Percentiles rank a stretch among this genome's conserved stretches.
Evolutionary conservation across 2,329 filamentous ascomycete genomes (phyloP).

Genomic region (Albophoma yamanashiensis): DNA sequence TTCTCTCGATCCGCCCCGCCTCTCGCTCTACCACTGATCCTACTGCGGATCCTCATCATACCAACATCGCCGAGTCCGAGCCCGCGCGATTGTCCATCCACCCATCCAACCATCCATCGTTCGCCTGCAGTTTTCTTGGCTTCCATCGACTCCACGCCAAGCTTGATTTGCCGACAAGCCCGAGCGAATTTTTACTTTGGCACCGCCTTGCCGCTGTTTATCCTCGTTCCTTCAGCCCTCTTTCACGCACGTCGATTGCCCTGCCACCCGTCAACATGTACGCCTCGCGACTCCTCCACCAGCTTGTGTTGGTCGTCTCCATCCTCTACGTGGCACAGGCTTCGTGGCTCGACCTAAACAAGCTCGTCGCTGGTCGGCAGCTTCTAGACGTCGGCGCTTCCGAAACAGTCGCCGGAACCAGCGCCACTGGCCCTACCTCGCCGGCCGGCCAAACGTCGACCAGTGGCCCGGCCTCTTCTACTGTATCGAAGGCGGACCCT

Average conservation of each 20-base stretch:
- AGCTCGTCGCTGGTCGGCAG: constrained; percentile 10
- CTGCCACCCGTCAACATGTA: constrained; percentile 29
- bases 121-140: background rate
- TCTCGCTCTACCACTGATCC: background rate
- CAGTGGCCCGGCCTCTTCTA: background rate
- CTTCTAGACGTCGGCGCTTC: constrained; percentile 4
- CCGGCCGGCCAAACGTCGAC: background rate
- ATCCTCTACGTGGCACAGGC: constrained; percentile 35
- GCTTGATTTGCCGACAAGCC: background rate
- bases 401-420: background rate
- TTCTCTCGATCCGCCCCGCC: constrained; percentile 5
- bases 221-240: background rate
- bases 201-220: background rate
- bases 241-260: background rate
- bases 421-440: background rate
- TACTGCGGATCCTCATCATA: background rate
- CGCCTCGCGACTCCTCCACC: constrained; percentile 29
- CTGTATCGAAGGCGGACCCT: background rate
- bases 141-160: background rate
- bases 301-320: constrained; percentile 39
- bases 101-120: background rate
- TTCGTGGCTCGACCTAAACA: constrained; percentile 16
- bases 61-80: background rate
- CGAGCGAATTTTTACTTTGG: background rate
- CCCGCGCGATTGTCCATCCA: background rate